phyloP scores from a whole-genome alignment of 1,284 basidiomycete genomes.

The Agaricales sp. region DNA sequence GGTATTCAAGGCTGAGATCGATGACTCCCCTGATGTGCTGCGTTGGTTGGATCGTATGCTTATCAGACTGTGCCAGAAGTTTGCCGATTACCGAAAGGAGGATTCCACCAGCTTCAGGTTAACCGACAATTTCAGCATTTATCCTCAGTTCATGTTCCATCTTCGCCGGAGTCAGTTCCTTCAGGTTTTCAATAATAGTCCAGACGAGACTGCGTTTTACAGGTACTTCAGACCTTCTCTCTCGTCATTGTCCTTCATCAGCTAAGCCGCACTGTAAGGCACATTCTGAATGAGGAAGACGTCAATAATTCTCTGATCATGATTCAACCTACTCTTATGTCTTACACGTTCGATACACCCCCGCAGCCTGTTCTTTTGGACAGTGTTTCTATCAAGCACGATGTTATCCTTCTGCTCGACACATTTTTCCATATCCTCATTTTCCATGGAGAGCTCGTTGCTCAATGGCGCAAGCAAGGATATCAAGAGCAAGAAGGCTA shows the following conservation, averaged over 20 bases:
- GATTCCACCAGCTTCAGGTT: constrained; percentile 93
- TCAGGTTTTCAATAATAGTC: constrained; percentile 99
- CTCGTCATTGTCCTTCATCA: not conserved
- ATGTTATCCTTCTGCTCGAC: constrained; percentile 95
- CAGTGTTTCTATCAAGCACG: constrained; percentile 95
- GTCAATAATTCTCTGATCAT: constrained; percentile 99
- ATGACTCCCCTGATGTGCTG: constrained; percentile 95
- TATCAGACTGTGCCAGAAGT: constrained; percentile 97
- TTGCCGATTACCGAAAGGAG: constrained; percentile 98
- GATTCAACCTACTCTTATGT: constrained; percentile 99
- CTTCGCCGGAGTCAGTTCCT: constrained; percentile 94
- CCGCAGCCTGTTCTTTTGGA: constrained; percentile 95
- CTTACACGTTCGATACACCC: constrained; percentile 86
- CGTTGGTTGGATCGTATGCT: constrained; percentile 99
- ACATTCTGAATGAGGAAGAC: constrained; percentile 94
- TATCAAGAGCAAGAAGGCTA: constrained; percentile 99
- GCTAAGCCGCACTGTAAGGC: too few relatives aligned
- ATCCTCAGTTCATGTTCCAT: constrained; percentile 99
- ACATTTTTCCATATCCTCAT: constrained; percentile 99
- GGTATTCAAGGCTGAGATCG: constrained; percentile 99
- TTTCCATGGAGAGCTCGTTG: constrained; percentile 97
- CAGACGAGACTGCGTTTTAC: constrained; percentile 99
- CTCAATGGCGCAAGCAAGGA: constrained; percentile 98
- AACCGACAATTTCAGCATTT: constrained; percentile 95
- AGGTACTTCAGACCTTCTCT: constrained; percentile 36